These are phyloP conservation scores for Trichosanthes truncata DNA, from an alignment of 306 rosid species.

Conservation along the genomic window DNA sequence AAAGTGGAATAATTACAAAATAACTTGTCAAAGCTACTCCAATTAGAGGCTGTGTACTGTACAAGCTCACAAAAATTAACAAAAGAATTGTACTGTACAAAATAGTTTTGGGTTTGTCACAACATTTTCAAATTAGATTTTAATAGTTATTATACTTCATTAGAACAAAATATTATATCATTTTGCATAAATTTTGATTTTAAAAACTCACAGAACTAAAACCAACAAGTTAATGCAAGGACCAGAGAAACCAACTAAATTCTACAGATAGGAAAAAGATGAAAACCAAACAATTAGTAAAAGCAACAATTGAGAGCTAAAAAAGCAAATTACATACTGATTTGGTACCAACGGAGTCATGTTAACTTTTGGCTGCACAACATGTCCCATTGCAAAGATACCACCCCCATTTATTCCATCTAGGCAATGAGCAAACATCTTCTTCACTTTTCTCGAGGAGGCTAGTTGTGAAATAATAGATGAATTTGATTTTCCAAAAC, in stretches of 20 bases:
- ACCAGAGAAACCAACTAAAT: constrained; percentile 8
- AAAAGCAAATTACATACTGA: constrained; percentile 56
- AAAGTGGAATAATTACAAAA: not conserved
- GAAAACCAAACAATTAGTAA: not conserved
- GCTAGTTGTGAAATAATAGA: constrained; percentile 94
- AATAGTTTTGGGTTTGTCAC: not conserved
- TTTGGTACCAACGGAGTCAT: constrained; percentile 77
- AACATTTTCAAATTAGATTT: constrained; percentile 3
- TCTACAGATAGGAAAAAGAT: constrained; percentile 3
- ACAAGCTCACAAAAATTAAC: not conserved
- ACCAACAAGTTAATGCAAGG: constrained; percentile 4
- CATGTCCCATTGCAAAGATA: constrained; percentile 93
- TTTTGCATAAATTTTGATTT: not conserved
- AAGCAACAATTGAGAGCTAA: not conserved
- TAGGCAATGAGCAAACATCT: constrained; percentile 98
- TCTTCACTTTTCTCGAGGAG: constrained; percentile 76
- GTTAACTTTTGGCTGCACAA: constrained; percentile 91
- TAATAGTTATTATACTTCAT: not conserved
- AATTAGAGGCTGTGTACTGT: not conserved
- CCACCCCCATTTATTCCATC: constrained; percentile 96
- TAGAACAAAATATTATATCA: not conserved
- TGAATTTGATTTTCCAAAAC: constrained; percentile 90
- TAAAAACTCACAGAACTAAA: not conserved
- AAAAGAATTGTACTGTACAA: not conserved
- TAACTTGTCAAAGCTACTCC: not conserved